phyloP scores from a whole-genome alignment of 129 eudicot genomes.

The Cynara cardunculus region DNA sequence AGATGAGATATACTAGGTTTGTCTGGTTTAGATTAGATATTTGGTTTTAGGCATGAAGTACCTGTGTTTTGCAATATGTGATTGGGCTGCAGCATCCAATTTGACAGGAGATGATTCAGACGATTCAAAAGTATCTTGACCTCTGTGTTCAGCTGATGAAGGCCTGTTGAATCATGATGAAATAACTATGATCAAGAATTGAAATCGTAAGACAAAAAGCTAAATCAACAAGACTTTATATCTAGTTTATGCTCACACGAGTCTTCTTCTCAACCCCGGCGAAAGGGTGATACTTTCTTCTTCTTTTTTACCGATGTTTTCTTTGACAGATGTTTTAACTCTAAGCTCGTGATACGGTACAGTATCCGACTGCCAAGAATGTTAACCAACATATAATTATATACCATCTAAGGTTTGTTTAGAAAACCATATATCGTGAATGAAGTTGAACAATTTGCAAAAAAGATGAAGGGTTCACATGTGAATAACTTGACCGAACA shows the following conservation, averaged over 20 bases:
- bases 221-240: not conserved
- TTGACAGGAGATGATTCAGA: slow-evolving; percentile 54
- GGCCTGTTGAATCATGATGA: slow-evolving; percentile 31
- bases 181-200: not conserved
- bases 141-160: slow-evolving; percentile 41
- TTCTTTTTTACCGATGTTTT: slow-evolving; percentile 34
- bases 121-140: slow-evolving; percentile 36
- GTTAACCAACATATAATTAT: not conserved
- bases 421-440: not conserved
- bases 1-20: not conserved
- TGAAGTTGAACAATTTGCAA: not conserved
- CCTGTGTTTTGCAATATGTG: slow-evolving; percentile 89
- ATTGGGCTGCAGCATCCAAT: slow-evolving; percentile 72
- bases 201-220: not conserved
- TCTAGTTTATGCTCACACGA: slow-evolving; percentile 46
- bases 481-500: not conserved
- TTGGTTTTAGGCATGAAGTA: slow-evolving; percentile 23
- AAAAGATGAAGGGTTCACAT: not conserved
- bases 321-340: slow-evolving; percentile 34
- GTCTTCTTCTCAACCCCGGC: slow-evolving; percentile 69
- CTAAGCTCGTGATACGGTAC: slow-evolving; percentile 38
- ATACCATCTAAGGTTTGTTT: not conserved
- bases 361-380: slow-evolving; percentile 26
- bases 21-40: not conserved
- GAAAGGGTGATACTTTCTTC: slow-evolving; percentile 42